Evolutionary conservation across 2,329 filamentous ascomycete species (phyloP).

Genomic region (Fusarium sp.): DNA sequence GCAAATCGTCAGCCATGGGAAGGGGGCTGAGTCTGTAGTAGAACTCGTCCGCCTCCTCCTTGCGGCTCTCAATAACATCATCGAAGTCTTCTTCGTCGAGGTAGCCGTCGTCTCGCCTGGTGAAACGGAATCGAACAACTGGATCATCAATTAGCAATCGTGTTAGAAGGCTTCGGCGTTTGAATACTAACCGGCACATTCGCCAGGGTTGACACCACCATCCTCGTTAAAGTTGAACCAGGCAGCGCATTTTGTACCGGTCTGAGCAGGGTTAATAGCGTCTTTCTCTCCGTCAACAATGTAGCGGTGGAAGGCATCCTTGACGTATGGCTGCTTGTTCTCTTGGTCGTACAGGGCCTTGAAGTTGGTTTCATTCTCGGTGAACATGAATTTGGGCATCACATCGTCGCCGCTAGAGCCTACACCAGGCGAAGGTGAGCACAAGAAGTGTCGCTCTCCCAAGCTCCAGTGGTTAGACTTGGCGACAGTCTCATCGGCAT

Average conservation of each 20-base stretch:
- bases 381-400: slow-evolving; percentile 86
- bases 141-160: neutral
- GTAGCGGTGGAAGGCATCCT: slow-evolving; percentile 92
- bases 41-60: slow-evolving; percentile 94
- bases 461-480: slow-evolving; percentile 83
- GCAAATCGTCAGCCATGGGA: slow-evolving; percentile 91
- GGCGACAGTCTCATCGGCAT: slow-evolving; percentile 72
- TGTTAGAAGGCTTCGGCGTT: slow-evolving; percentile 51
- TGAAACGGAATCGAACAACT: slow-evolving; percentile 92
- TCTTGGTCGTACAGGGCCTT: slow-evolving; percentile 78
- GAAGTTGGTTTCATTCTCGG: slow-evolving; percentile 94
- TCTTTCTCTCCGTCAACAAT: slow-evolving; percentile 85
- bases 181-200: slow-evolving; percentile 78
- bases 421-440: slow-evolving; percentile 90
- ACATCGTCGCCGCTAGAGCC: slow-evolving; percentile 84
- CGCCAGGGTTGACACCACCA: slow-evolving; percentile 86
- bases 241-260: slow-evolving; percentile 88
- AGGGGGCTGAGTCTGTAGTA: slow-evolving; percentile 93
- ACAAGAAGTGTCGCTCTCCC: slow-evolving; percentile 83
- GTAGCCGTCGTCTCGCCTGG: slow-evolving; percentile 78
- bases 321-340: slow-evolving; percentile 87
- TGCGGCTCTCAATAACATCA: slow-evolving; percentile 85
- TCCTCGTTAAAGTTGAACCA: slow-evolving; percentile 94
- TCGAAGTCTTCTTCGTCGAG: slow-evolving; percentile 95
- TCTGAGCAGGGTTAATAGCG: slow-evolving; percentile 82